A percentile compares a stretch with the other conserved stretches of the same genome.
Conservation (phyloP, 768 basidiomycete species). For the Auricularia sp. region DNA sequence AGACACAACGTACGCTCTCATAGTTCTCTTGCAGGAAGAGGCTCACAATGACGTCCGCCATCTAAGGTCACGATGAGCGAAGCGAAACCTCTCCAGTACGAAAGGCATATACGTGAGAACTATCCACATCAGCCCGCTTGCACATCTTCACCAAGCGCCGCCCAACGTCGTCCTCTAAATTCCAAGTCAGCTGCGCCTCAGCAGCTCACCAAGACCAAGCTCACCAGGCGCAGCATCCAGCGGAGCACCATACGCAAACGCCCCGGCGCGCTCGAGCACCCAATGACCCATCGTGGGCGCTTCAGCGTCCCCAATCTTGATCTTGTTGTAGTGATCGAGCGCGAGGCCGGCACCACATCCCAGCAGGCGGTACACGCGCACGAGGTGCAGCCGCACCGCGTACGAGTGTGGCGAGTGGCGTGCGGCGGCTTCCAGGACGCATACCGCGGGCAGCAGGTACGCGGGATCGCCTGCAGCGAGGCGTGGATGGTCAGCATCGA, state of each 20-base stretch:
- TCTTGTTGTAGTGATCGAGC: constrained; percentile 42
- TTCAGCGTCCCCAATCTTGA: background rate
- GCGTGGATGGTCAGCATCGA: no score
- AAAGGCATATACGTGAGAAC: no score
- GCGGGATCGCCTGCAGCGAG: constrained; percentile 26
- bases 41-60: no score
- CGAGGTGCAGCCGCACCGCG: constrained; percentile 67
- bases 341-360: constrained; percentile 58
- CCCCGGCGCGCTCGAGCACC: constrained; percentile 63
- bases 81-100: no score
- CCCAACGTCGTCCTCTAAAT: constrained; percentile 19
- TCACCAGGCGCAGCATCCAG: constrained; percentile 70
- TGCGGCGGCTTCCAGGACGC: constrained; percentile 21
- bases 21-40: constrained; percentile 44
- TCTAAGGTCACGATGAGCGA: no score
- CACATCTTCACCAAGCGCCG: no score
- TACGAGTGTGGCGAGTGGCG: constrained; percentile 58
- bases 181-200: constrained; percentile 10
- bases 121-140: no score
- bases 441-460: constrained; percentile 36
- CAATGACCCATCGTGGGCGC: constrained; percentile 85
- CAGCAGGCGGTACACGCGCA: constrained; percentile 74
- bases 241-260: constrained; percentile 51
- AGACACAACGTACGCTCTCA: constrained; percentile 44
- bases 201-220: constrained; percentile 24